Base-by-base conservation (phyloP, 257 asterid genomes). In the Jacaranda copaia region DNA sequence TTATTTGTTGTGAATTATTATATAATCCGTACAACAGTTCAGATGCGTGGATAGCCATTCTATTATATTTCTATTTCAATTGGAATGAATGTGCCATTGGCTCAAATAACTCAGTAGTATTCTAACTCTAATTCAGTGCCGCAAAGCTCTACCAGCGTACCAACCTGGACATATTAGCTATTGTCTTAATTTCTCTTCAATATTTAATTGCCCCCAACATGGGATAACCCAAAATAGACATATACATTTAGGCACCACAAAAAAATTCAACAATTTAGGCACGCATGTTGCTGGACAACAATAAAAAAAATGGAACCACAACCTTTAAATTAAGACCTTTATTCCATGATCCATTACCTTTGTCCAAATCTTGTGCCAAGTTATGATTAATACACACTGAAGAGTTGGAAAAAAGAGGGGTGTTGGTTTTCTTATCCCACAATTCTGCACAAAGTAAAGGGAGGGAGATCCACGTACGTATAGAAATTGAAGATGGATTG, bases 361-460 rank as follows among this genome's bases (percentile, higher is more conserved):
- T 48, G 15, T 46, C 60, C 52, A 63, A 74, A 74, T 20, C 20
- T 19, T 76, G 80, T 73, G 74, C 32, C 74, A 42, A 10, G 11
- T 16, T 5, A 65, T 62, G 56, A 75, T 36, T 3, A 18, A 20
- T 40, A 1, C 79, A 64, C 40, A 18, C 38, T 25, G 53, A 55
- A 55, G 10, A 53, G 51, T 52, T 49, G 66, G 35, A 65, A 42
- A 35, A 59, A 40, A 15, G 25, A 32, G 56, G 60, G 19, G 40
- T 51, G 36, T 53, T 5, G 12, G 48, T 3, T 75, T 67, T 8
- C 73, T 68, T 77, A 68, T 77, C 75, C 70, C 70, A 57, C 69
- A 77, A 77, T 77, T 49, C 63, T 69, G 76, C 77, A 63, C 45
- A 77, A 77, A 69, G 52, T 15, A 14, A 5, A 48, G 14, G 38